Conservation (phyloP, 2,329 filamentous ascomycete genomes). For the Fusarium bulbicola region DNA sequence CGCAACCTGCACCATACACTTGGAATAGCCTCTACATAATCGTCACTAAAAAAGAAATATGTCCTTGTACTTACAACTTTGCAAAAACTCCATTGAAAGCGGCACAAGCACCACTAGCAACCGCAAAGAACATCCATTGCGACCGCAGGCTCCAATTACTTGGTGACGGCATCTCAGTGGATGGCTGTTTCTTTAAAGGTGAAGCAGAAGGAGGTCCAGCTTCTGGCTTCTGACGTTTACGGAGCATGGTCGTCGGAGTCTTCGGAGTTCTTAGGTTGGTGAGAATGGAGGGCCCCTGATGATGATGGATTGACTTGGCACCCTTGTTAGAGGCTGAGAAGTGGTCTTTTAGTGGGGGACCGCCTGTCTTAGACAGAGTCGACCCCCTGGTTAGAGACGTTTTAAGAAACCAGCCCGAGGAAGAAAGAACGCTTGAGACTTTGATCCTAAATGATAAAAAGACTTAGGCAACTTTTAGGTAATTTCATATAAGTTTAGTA, state of each 20-base stretch:
- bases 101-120: conserved; percentile 80
- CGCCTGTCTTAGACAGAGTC: not conserved
- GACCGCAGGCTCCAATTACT: conserved; percentile 46
- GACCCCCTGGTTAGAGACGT: conserved; percentile 5
- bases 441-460: not conserved
- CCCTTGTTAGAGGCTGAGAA: conserved; percentile 20
- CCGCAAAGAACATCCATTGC: conserved; percentile 73
- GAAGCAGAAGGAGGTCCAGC: not conserved
- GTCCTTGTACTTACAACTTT: conserved; percentile 70
- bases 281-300: conserved; percentile 26
- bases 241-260: conserved; percentile 41
- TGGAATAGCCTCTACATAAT: not conserved
- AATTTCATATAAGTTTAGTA: not conserved
- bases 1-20: not conserved
- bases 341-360: conserved; percentile 32
- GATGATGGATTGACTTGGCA: conserved; percentile 29
- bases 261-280: conserved; percentile 20
- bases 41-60: not conserved
- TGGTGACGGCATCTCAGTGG: conserved; percentile 13
- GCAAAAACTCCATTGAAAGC: conserved; percentile 86
- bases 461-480: not conserved
- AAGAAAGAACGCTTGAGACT: not conserved
- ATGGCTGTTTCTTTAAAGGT: not conserved
- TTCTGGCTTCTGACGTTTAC: conserved; percentile 38
- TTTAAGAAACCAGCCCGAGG: not conserved